These are phyloP conservation scores for rapeseed (Brassica napus) DNA, from an alignment of 345 rosid genomes.

Conservation along the genomic window DNA sequence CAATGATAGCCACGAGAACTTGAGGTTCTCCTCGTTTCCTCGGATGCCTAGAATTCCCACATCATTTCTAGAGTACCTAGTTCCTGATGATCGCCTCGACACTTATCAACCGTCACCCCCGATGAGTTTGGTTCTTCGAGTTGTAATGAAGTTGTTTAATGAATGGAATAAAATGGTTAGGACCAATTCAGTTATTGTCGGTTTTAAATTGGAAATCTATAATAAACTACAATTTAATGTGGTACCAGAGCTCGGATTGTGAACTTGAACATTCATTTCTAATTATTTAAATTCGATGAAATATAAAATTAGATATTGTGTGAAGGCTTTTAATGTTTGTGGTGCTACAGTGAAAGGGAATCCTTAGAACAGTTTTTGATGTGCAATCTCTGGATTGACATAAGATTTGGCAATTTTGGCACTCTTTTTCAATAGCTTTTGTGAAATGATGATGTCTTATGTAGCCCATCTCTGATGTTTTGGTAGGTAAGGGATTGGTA, in stretches of 20 bases:
- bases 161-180: neutral
- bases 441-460: neutral
- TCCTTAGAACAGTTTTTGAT: neutral
- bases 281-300: too few species aligned
- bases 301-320: neutral
- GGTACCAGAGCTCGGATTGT: neutral
- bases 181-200: neutral
- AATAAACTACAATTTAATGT: too few species aligned
- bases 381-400: neutral
- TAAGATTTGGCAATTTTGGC: conserved; percentile 16
- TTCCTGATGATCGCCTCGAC: too few species aligned
- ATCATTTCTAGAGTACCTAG: too few species aligned
- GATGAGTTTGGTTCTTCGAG: too few species aligned
- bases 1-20: too few species aligned
- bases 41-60: too few species aligned
- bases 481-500: conserved; percentile 98
- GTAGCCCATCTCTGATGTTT: neutral
- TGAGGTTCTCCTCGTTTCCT: too few species aligned
- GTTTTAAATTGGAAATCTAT: neutral
- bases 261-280: too few species aligned
- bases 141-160: too few species aligned
- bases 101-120: too few species aligned
- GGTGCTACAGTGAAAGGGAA: conserved; percentile 9
- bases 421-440: neutral
- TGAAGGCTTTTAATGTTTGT: conserved; percentile 13